These are phyloP conservation scores for Viola odorata DNA, from an alignment of 345 rosid genomes.

Conservation along the genomic window DNA sequence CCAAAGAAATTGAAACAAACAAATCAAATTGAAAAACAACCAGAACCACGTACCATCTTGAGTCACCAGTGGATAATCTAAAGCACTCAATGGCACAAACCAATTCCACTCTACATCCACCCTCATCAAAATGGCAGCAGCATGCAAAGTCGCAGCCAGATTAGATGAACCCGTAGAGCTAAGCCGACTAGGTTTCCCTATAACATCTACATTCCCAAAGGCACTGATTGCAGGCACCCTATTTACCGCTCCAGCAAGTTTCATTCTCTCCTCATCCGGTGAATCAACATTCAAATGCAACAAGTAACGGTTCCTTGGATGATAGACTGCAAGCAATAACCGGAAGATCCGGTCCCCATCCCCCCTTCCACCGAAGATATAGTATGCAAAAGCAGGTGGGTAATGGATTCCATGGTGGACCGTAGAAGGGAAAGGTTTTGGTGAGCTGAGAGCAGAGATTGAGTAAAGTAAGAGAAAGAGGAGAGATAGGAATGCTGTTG, in stretches of 20 bases:
- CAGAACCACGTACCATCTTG: conserved; percentile 67
- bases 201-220: conserved; percentile 87
- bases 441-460: conserved; percentile 62
- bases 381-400: conserved; percentile 76
- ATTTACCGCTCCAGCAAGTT: conserved; percentile 51
- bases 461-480: conserved; percentile 69
- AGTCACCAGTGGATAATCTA: conserved; percentile 86
- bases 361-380: conserved; percentile 72
- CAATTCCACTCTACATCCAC: conserved; percentile 79
- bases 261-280: conserved; percentile 58
- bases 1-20: background rate
- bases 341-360: conserved; percentile 71
- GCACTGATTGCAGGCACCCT: conserved; percentile 62
- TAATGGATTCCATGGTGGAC: conserved; percentile 69
- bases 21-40: background rate
- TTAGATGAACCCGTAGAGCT: conserved; percentile 71
- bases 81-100: conserved; percentile 80
- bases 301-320: conserved; percentile 87
- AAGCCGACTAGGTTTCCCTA: conserved; percentile 71
- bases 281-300: conserved; percentile 83
- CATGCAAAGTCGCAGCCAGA: conserved; percentile 61
- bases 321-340: conserved; percentile 80
- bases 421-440: conserved; percentile 58
- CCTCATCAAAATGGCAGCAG: conserved; percentile 73
- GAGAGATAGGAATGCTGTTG: conserved; percentile 61